phyloP scores from a whole-genome alignment of 1,139 yeast genomes.

The Yamadazyma friedrichii region DNA sequence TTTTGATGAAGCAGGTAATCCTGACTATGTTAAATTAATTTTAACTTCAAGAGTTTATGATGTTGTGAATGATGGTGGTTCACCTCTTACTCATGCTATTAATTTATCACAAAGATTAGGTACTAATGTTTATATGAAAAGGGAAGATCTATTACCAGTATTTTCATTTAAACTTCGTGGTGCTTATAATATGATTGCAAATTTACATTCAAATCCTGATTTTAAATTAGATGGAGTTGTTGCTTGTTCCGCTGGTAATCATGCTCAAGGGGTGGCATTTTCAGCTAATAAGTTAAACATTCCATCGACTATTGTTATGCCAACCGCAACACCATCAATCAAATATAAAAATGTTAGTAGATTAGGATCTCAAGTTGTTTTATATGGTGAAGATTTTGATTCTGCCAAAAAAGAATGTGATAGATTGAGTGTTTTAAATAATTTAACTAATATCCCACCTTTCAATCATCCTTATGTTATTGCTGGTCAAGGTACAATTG shows the following conservation, averaged over 20 bases:
- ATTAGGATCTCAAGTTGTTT: slow-evolving; percentile 90
- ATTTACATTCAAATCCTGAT: slow-evolving; percentile 56
- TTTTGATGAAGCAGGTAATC: slow-evolving; percentile 59
- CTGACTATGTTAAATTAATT: slow-evolving; percentile 90
- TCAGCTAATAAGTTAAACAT: slow-evolving; percentile 82
- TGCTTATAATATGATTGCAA: slow-evolving; percentile 95
- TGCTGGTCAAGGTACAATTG: slow-evolving; percentile 99
- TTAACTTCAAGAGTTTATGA: slow-evolving; percentile 93
- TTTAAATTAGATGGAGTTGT: slow-evolving; percentile 83
- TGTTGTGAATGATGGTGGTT: slow-evolving; percentile 73
- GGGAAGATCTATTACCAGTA: slow-evolving; percentile 94
- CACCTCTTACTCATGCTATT: slow-evolving; percentile 78
- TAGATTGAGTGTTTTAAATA: slow-evolving; percentile 64
- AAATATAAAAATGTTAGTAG: slow-evolving; percentile 88
- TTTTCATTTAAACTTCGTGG: slow-evolving; percentile 96
- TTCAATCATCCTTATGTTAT: slow-evolving; percentile 96
- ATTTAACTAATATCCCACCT: slow-evolving; percentile 89
- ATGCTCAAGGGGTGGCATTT: slow-evolving; percentile 98
- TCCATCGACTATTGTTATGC: slow-evolving; percentile 97
- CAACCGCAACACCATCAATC: slow-evolving; percentile 93
- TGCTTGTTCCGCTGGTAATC: slow-evolving; percentile 98
- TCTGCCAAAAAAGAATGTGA: slow-evolving; percentile 87
- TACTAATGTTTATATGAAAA: slow-evolving; percentile 71
- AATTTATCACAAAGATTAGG: slow-evolving; percentile 72
- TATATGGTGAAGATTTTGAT: slow-evolving; percentile 92